These are phyloP conservation scores for Haberlea rhodopensis DNA, from an alignment of 257 asterid genomes.

Conservation along the genomic window DNA sequence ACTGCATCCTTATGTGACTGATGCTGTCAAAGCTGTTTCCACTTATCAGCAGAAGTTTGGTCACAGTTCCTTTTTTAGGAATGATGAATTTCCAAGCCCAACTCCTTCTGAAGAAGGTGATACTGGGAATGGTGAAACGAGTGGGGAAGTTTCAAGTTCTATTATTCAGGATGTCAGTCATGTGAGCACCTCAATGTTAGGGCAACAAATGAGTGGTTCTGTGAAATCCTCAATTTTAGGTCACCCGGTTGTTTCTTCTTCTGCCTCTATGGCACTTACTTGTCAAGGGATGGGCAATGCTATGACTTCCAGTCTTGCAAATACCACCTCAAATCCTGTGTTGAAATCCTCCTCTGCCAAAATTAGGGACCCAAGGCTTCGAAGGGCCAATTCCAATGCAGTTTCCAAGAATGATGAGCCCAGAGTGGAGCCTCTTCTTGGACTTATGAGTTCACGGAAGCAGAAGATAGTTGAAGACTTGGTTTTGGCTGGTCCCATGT, in stretches of 20 bases:
- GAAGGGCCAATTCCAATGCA: conserved; percentile 55
- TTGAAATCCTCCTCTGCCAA: conserved; percentile 50
- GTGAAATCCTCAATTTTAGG: conserved; percentile 29
- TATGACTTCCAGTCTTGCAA: conserved; percentile 33
- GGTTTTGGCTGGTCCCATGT: conserved; percentile 53
- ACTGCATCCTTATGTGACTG: conserved; percentile 85
- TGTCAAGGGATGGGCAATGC: conserved; percentile 39
- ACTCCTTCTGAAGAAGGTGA: conserved; percentile 92
- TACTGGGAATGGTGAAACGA: conserved; percentile 54
- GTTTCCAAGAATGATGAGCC: conserved; percentile 39
- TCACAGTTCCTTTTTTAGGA: conserved; percentile 52
- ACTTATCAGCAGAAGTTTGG: conserved; percentile 94
- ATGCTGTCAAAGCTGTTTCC: conserved; percentile 88
- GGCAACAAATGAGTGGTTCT: conserved; percentile 24
- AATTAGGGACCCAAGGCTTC: conserved; percentile 94
- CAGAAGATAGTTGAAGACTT: conserved; percentile 55
- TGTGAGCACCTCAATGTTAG: conserved; percentile 19
- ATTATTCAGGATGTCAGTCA: conserved; percentile 29
- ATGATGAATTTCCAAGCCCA: conserved; percentile 85
- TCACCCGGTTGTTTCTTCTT: conserved; percentile 42
- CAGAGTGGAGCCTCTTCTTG: conserved; percentile 37
- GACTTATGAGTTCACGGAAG: conserved; percentile 48
- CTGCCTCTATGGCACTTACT: conserved; percentile 34
- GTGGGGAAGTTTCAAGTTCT: conserved; percentile 75
- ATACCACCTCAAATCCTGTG: conserved; percentile 39